Evolutionary conservation across 164 flowering plant species (phyloP), one percentile per base, ranked within the genome.

Genomic region (Macadamia integrifolia): DNA sequence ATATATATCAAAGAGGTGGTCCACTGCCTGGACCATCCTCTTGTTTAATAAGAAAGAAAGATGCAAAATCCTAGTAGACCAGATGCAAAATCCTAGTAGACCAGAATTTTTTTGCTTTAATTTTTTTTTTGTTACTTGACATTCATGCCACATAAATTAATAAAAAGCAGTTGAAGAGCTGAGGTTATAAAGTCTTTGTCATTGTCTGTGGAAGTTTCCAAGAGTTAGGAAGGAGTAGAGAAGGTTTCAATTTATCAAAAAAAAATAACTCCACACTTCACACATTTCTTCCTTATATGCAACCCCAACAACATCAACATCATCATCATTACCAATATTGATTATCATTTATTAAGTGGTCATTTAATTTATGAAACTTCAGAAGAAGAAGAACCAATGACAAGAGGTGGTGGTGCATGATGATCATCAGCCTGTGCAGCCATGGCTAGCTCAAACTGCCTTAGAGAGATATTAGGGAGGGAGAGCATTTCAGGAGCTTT

Each of bases 371-470:
- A 49, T 3, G 14, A 10, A 49, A 49, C 14, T 10, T 53, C 18
- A 56, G 82, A 56, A 57, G 75, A 67, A 63, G 82, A 56, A 57
- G 75, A 67, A 63, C 61, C 62, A 49, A 52, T 30, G 66, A 71
- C 71, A 74, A 65, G 71, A 66, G 81, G 66, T 10, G 73, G 23
- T 23, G 23, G 23, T 23, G 23, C 23, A 23, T 23, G 23, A 23
- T 23, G 23, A 23, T 23, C 15, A 58, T 66, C 64, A 53, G 76
- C 77, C 58, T 80, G 85, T 50, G 83, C 73, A 69, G 82, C 79
- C 85, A 80, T 81, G 67, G 87, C 80, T 28, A 81, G 80, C 67
- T 87, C 86, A 75, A 82, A 85, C 15, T 82, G 88, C 66, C 73
- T 67, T 9, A 80, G 68, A 55, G 87, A 77, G 65, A 80, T 69